Conservation (phyloP, 129 eudicot species). For the Centaurea solstitialis region DNA sequence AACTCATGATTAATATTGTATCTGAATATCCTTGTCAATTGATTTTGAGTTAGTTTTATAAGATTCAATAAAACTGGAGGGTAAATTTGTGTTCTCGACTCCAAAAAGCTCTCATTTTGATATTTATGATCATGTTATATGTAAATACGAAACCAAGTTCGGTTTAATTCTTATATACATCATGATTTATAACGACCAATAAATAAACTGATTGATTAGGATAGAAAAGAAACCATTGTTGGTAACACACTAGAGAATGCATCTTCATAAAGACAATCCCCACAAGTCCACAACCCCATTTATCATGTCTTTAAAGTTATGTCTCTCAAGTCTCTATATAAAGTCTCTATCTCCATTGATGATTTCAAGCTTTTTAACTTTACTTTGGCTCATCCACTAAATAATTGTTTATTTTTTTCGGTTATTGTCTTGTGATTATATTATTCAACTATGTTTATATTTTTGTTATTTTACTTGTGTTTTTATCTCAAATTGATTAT, state of each 20-base stretch:
- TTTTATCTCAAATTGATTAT: neutral
- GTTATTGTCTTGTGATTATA: neutral
- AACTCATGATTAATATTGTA: too few relatives aligned
- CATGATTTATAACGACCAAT: neutral
- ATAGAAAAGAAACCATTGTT: conserved; percentile 6
- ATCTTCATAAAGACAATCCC: conserved; percentile 8
- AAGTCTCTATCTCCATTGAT: conserved; percentile 15
- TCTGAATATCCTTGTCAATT: too few relatives aligned
- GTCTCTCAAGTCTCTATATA: conserved; percentile 23
- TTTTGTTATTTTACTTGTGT: neutral
- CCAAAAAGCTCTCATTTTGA: neutral
- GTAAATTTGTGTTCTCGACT: too few relatives aligned
- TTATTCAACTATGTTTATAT: too few relatives aligned
- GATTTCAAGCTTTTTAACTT: neutral
- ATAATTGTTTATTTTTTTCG: too few relatives aligned
- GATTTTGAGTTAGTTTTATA: too few relatives aligned
- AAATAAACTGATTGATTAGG: neutral
- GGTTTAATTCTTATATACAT: neutral
- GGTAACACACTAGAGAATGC: neutral
- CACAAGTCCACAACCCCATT: conserved; percentile 13
- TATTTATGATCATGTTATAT: neutral
- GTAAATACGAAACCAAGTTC: neutral
- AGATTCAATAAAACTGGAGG: too few relatives aligned
- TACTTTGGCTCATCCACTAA: neutral
- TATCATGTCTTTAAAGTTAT: neutral